These are phyloP conservation scores for Rhynchospora tenuis DNA, from an alignment of 176 grass and related monocot genomes.

Conservation along the genomic window DNA sequence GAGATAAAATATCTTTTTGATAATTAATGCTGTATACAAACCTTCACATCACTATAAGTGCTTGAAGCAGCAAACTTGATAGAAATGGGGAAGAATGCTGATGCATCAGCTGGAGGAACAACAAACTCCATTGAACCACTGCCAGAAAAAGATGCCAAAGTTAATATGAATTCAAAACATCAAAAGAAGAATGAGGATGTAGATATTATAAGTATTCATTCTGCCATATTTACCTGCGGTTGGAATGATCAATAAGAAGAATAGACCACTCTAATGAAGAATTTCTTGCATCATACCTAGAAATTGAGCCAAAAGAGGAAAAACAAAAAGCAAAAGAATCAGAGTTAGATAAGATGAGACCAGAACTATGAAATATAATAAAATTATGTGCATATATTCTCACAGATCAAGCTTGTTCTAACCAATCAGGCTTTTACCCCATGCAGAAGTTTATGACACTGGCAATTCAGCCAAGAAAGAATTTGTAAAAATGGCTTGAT, in stretches of 20 bases:
- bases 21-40: conserved; percentile 27
- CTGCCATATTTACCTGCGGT: conserved; percentile 47
- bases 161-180: not conserved
- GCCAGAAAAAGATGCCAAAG: not conserved
- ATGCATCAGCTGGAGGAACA: conserved; percentile 66
- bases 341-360: conserved; percentile 10
- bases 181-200: not conserved
- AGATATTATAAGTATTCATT: not conserved
- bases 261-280: conserved; percentile 75
- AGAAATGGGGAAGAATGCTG: conserved; percentile 71
- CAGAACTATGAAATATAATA: not conserved
- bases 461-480: not conserved
- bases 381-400: not conserved
- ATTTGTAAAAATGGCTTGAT: not conserved
- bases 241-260: conserved; percentile 81
- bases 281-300: conserved; percentile 77
- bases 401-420: not conserved
- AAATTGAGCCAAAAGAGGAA: conserved; percentile 7
- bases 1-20: not conserved
- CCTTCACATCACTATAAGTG: conserved; percentile 80
- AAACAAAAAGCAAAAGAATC: conserved; percentile 2
- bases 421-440: not conserved
- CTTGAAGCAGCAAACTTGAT: conserved; percentile 62
- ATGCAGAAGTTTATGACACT: not conserved
- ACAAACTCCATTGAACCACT: conserved; percentile 91